These are phyloP conservation scores for Ogataea paraovalis DNA, from an alignment of 805 yeast genomes.

Conservation along the genomic window DNA sequence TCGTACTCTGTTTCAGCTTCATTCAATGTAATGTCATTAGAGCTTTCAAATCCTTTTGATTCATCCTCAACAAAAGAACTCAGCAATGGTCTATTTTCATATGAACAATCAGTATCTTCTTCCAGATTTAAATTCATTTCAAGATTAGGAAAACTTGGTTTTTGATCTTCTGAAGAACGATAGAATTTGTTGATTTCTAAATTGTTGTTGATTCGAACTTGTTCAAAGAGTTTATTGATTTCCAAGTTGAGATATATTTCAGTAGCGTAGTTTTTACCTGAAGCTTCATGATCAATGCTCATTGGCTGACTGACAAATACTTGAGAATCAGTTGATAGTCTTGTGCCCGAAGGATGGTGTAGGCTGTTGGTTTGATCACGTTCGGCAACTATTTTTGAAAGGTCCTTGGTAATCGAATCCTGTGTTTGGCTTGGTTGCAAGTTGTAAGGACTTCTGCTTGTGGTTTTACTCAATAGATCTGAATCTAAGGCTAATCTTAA, in stretches of 20 bases:
- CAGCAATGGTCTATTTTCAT: slow-evolving; percentile 9
- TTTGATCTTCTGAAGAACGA: slow-evolving; percentile 7
- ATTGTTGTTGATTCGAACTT: slow-evolving; percentile 8
- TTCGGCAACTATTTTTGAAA: too few relatives aligned
- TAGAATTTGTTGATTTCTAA: slow-evolving; percentile 13
- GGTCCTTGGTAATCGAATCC: too few relatives aligned
- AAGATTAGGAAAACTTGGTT: slow-evolving; percentile 16
- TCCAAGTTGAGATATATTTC: slow-evolving; percentile 19
- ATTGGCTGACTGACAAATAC: not conserved
- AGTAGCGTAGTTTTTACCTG: slow-evolving; percentile 10
- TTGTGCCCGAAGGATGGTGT: too few relatives aligned
- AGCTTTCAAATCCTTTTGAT: not conserved
- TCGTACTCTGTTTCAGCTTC: not conserved
- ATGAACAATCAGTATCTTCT: slow-evolving; percentile 2
- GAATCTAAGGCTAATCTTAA: slow-evolving; percentile 12
- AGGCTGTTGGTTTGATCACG: too few relatives aligned
- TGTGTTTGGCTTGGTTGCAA: not conserved
- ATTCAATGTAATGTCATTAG: not conserved
- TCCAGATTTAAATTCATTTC: slow-evolving; percentile 11
- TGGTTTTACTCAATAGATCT: slow-evolving; percentile 11
- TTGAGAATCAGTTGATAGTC: too few relatives aligned
- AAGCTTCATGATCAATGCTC: not conserved
- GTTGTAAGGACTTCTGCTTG: slow-evolving; percentile 6
- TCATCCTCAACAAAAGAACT: slow-evolving; percentile 18
- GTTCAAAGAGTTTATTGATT: slow-evolving; percentile 14